A percentile compares a stretch with the other conserved stretches of the same genome.
phyloP scores from a whole-genome alignment of 805 yeast species.

The Osmozyma mogii region DNA sequence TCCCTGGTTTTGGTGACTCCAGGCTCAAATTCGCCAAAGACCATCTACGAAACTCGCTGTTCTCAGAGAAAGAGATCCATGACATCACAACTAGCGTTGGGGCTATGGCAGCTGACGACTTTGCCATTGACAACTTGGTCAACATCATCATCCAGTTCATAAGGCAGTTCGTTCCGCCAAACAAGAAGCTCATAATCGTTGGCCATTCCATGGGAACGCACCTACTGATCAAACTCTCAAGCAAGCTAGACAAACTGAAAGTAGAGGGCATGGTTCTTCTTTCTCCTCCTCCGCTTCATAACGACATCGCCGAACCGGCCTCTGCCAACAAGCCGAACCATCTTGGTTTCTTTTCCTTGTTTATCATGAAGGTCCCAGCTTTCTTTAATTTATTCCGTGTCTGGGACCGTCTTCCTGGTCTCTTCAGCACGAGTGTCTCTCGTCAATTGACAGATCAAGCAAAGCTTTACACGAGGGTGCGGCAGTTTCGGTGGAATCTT shows the following conservation, averaged over 20 bases:
- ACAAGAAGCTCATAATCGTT: constrained; percentile 39
- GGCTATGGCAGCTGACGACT: constrained; percentile 34
- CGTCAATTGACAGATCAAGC: constrained; percentile 36
- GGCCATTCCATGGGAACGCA: constrained; percentile 77
- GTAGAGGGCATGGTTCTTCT: constrained; percentile 43
- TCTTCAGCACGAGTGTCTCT: constrained; percentile 50
- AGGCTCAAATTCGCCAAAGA: constrained; percentile 15
- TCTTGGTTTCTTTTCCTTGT: no score
- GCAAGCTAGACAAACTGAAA: constrained; percentile 23
- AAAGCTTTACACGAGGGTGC: constrained; percentile 34
- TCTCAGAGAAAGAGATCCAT: constrained; percentile 23
- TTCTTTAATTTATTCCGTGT: constrained; percentile 49
- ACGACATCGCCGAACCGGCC: constrained; percentile 14
- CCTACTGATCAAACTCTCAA: constrained; percentile 39
- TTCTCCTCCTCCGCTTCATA: constrained; percentile 39
- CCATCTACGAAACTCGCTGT: no score
- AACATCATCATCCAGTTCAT: constrained; percentile 32
- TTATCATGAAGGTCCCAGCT: constrained; percentile 33
- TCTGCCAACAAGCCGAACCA: constrained; percentile 1
- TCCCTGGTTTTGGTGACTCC: constrained; percentile 82
- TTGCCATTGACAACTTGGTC: constrained; percentile 33
- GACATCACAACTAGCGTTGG: constrained; percentile 22
- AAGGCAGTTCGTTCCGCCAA: constrained; percentile 27
- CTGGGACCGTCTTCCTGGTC: constrained; percentile 56
- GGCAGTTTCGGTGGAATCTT: constrained; percentile 66